Percentiles rank a stretch among this genome's conserved stretches.
Evolutionary conservation across 1,284 basidiomycete species (phyloP).

Genomic region (Pseudozyma sp.): DNA sequence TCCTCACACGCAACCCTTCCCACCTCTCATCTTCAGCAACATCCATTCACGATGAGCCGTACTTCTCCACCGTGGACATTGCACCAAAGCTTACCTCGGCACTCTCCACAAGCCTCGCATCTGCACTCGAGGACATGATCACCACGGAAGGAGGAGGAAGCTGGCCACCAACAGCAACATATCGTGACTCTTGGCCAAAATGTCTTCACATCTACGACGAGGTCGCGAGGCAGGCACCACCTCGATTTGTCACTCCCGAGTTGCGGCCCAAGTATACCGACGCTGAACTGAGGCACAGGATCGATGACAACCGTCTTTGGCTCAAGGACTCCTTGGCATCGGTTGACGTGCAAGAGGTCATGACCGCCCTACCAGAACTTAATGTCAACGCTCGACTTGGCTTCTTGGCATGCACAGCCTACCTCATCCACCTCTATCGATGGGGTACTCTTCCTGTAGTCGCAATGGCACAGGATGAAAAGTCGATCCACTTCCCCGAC

Average conservation of each 20-base stretch:
- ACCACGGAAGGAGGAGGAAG: constrained; percentile 40
- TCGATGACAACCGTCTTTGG: constrained; percentile 45
- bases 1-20: constrained; percentile 24
- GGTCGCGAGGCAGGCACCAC: constrained; percentile 35
- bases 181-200: constrained; percentile 41
- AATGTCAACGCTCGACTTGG: constrained; percentile 35
- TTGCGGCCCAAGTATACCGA: constrained; percentile 44
- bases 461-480: constrained; percentile 50
- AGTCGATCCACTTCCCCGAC: constrained; percentile 27
- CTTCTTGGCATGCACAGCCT: constrained; percentile 44
- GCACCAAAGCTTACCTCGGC: constrained; percentile 35
- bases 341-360: constrained; percentile 25
- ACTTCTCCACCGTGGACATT: constrained; percentile 20
- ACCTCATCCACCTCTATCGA: constrained; percentile 47
- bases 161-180: constrained; percentile 46
- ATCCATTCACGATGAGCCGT: constrained; percentile 34
- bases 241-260: constrained; percentile 40
- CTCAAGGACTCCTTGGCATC: constrained; percentile 20
- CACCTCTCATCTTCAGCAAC: constrained; percentile 45
- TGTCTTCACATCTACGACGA: constrained; percentile 42
- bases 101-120: constrained; percentile 23
- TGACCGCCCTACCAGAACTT: constrained; percentile 22
- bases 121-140: constrained; percentile 40
- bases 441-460: constrained; percentile 49
- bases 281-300: constrained; percentile 27